Evolutionary conservation across 2,329 filamentous ascomycete genomes (phyloP).

Genomic region (Ophiocordyceps sinensis): DNA sequence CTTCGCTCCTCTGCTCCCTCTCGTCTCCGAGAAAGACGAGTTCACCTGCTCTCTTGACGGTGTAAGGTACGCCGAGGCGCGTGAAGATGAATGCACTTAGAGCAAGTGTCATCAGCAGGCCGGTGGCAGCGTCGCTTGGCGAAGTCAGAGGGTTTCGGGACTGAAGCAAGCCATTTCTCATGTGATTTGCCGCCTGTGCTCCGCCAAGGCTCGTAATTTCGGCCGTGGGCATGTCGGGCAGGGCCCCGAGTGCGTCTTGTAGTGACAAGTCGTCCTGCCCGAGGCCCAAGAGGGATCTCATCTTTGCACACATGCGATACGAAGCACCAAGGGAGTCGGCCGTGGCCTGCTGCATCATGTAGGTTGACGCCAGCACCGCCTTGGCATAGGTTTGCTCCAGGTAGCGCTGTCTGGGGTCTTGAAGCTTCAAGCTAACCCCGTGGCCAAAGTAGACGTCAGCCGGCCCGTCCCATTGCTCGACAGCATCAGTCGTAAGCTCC

Average conservation of each 20-base stretch:
- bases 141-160: slow-evolving; percentile 50
- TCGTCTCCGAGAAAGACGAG: slow-evolving; percentile 48
- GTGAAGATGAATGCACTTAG: slow-evolving; percentile 45
- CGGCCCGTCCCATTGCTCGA: slow-evolving; percentile 63
- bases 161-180: slow-evolving; percentile 34
- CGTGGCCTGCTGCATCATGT: slow-evolving; percentile 47
- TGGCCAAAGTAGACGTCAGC: slow-evolving; percentile 54
- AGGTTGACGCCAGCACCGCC: slow-evolving; percentile 52
- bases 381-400: slow-evolving; percentile 53
- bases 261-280: slow-evolving; percentile 40
- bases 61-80: slow-evolving; percentile 32
- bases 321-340: slow-evolving; percentile 43
- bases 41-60: slow-evolving; percentile 41
- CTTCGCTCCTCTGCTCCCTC: slow-evolving; percentile 47
- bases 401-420: slow-evolving; percentile 43
- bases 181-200: slow-evolving; percentile 13
- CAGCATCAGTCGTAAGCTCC: slow-evolving; percentile 42
- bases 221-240: slow-evolving; percentile 23
- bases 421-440: slow-evolving; percentile 40
- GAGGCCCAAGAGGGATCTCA: slow-evolving; percentile 40
- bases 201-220: slow-evolving; percentile 9
- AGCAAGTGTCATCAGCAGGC: slow-evolving; percentile 48
- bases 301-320: slow-evolving; percentile 44
- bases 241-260: slow-evolving; percentile 28
- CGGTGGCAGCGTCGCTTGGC: slow-evolving; percentile 38